phyloP scores from a whole-genome alignment of 2,329 filamentous ascomycete genomes.

The Achaetomium macrosporum region DNA sequence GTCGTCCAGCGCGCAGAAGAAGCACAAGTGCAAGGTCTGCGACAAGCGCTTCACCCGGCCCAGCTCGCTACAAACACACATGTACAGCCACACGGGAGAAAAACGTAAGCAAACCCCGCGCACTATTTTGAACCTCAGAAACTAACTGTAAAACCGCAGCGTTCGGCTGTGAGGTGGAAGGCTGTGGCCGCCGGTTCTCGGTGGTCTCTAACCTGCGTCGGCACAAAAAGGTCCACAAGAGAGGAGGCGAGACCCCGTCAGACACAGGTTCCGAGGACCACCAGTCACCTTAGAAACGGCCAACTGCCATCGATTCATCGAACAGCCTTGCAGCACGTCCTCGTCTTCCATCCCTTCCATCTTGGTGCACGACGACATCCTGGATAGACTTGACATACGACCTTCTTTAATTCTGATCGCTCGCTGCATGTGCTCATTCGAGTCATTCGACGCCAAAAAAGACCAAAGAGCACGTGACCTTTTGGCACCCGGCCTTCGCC shows the following conservation, averaged over 20 bases:
- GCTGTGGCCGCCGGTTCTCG: conserved; percentile 92
- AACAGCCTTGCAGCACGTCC: conserved; percentile 5
- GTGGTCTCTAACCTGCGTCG: conserved; percentile 92
- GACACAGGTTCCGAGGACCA: conserved; percentile 60
- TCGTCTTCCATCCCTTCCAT: neutral
- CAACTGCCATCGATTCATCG: neutral
- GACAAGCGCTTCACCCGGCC: conserved; percentile 95
- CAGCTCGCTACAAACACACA: conserved; percentile 91
- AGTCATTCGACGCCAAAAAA: conserved; percentile 7
- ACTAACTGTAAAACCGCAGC: conserved; percentile 46
- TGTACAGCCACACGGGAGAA: conserved; percentile 97
- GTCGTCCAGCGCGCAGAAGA: conserved; percentile 93
- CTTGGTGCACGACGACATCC: conserved; percentile 4
- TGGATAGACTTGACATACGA: conserved; percentile 23
- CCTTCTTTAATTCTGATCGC: conserved; percentile 24
- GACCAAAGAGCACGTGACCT: neutral
- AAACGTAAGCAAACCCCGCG: conserved; percentile 66
- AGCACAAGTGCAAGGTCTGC: conserved; percentile 99
- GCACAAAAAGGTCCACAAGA: conserved; percentile 94
- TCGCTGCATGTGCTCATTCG: conserved; percentile 21
- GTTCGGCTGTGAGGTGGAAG: conserved; percentile 89
- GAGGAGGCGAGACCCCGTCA: conserved; percentile 37
- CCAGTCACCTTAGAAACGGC: conserved; percentile 46
- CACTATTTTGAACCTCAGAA: neutral
- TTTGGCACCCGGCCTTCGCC: neutral